phyloP scores from a whole-genome alignment of 495 filamentous ascomycete species.

The Podospora fimiseda region DNA sequence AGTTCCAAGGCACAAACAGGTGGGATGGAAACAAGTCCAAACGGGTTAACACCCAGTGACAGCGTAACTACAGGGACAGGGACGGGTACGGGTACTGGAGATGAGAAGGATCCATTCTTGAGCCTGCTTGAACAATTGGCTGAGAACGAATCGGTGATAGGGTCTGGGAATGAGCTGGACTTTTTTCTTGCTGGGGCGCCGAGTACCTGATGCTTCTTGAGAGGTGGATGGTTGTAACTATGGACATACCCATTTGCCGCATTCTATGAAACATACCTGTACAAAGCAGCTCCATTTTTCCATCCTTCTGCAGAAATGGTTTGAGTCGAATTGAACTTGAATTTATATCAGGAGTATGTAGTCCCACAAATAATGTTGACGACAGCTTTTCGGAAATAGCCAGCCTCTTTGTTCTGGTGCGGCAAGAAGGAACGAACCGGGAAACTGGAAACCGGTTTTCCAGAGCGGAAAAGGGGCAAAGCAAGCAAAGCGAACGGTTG shows the following conservation, averaged over 20 bases:
- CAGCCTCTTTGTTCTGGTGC: too few relatives aligned
- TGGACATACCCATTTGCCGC: not conserved
- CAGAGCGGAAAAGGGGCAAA: too few relatives aligned
- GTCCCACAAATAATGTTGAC: too few relatives aligned
- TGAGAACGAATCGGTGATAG: conserved; percentile 58
- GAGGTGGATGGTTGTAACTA: not conserved
- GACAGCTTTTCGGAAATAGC: too few relatives aligned
- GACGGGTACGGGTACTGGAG: conserved; percentile 16
- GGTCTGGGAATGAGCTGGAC: conserved; percentile 51
- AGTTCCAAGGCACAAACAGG: conserved; percentile 10
- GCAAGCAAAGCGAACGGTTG: too few relatives aligned
- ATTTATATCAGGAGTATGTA: too few relatives aligned
- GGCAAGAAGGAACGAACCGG: too few relatives aligned
- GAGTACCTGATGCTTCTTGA: not conserved
- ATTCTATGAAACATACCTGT: conserved; percentile 1
- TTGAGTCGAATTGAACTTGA: not conserved
- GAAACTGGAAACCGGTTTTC: too few relatives aligned
- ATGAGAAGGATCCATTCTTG: conserved; percentile 74
- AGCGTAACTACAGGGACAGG: conserved; percentile 32
- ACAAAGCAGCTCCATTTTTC: too few relatives aligned
- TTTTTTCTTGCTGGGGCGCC: conserved; percentile 51
- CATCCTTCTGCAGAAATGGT: too few relatives aligned
- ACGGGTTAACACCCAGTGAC: conserved; percentile 32
- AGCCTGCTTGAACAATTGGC: conserved; percentile 73
- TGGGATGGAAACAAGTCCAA: conserved; percentile 30